Percentiles rank a stretch among this genome's conserved stretches.
Evolutionary conservation across 495 filamentous ascomycete species (phyloP).

Genomic region (Xylaria curta): DNA sequence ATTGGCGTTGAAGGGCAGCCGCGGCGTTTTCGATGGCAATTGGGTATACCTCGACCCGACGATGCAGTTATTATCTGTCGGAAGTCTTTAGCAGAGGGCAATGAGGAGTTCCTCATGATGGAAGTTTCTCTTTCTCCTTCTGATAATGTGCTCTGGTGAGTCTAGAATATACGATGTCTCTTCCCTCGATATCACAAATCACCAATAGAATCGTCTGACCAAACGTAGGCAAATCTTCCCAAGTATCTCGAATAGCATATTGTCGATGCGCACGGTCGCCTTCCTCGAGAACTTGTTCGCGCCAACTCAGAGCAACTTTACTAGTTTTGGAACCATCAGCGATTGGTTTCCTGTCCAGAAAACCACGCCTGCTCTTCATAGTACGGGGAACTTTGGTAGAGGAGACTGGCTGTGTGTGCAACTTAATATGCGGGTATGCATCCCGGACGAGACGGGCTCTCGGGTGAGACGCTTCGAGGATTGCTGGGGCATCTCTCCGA

Average conservation of each 20-base stretch:
- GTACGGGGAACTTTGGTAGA: not conserved
- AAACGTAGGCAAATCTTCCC: not conserved
- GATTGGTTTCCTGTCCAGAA: conserved; percentile 1
- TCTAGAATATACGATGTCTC: not conserved
- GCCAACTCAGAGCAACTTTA: not conserved
- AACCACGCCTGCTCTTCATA: conserved; percentile 3
- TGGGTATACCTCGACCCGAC: not conserved
- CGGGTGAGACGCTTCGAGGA: not conserved
- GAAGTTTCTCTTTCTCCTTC: not conserved
- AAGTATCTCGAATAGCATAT: not conserved
- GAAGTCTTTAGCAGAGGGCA: not conserved
- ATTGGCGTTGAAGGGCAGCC: not conserved
- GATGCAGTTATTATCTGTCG: not conserved
- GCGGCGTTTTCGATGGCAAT: not conserved
- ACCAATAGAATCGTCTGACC: not conserved
- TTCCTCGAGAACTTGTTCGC: not conserved
- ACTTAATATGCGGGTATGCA: not conserved
- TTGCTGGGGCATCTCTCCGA: not conserved
- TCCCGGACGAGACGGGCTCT: not conserved
- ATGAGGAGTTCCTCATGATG: not conserved
- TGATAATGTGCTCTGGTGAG: conserved; percentile 12
- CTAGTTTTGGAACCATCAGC: not conserved
- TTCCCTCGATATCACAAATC: not conserved
- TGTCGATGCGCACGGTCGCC: conserved; percentile 5
- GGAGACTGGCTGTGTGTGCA: conserved; percentile 3